Evolutionary conservation across 768 basidiomycete genomes (phyloP).

Genomic region (Agrocybe pediades): DNA sequence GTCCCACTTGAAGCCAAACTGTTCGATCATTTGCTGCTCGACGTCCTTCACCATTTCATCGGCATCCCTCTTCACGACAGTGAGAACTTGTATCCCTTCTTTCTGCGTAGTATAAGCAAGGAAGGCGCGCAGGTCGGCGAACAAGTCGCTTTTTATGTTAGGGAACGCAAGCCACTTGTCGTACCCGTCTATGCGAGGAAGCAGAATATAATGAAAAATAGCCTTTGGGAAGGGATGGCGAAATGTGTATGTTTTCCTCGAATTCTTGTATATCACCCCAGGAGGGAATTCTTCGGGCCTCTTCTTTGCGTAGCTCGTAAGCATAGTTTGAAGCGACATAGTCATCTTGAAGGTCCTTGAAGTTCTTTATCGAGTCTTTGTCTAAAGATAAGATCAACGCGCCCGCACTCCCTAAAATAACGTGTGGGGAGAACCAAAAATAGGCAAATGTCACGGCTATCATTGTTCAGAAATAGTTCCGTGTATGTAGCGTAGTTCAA

Average conservation of each 20-base stretch:
- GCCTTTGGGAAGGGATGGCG: constrained; percentile 83
- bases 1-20: constrained; percentile 76
- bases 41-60: constrained; percentile 58
- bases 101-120: too few relatives aligned
- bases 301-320: constrained; percentile 62
- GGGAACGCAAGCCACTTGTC: background rate
- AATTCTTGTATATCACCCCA: constrained; percentile 60
- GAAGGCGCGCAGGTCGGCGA: too few relatives aligned
- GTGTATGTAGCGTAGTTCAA: too few relatives aligned
- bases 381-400: too few relatives aligned
- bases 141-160: too few relatives aligned
- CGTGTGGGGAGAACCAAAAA: too few relatives aligned
- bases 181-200: constrained; percentile 57
- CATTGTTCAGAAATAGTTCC: too few relatives aligned
- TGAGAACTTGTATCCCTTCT: constrained; percentile 59
- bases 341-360: too few relatives aligned
- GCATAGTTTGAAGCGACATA: constrained; percentile 53
- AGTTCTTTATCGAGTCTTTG: too few relatives aligned
- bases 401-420: too few relatives aligned
- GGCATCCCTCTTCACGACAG: constrained; percentile 57
- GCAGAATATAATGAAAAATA: constrained; percentile 84
- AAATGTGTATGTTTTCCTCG: constrained; percentile 58
- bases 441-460: too few relatives aligned
- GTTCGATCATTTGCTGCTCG: constrained; percentile 75
- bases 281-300: constrained; percentile 56